These are phyloP conservation scores for Aspergillus kassunensis DNA, from an alignment of 495 filamentous ascomycete genomes.

Conservation along the genomic window DNA sequence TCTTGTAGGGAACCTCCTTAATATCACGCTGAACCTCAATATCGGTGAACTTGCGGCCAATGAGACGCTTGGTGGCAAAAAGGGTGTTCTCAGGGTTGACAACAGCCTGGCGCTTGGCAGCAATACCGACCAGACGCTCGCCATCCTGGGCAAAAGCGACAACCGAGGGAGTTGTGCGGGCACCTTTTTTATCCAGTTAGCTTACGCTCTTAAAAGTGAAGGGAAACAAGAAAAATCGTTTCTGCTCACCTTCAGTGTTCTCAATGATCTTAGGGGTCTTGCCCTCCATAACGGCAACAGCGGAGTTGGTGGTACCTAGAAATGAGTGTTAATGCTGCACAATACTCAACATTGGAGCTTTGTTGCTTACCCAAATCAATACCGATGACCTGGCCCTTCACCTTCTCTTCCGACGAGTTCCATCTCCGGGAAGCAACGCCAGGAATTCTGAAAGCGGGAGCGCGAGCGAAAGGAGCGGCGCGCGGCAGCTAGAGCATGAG, in stretches of 20 bases:
- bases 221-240: slow-evolving; percentile 20
- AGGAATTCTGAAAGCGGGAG: slow-evolving; percentile 53
- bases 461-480: slow-evolving; percentile 43
- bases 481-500: slow-evolving; percentile 41
- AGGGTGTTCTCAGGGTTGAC: slow-evolving; percentile 99
- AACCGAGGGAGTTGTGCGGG: slow-evolving; percentile 93
- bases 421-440: slow-evolving; percentile 63
- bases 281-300: slow-evolving; percentile 96
- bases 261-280: slow-evolving; percentile 94
- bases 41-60: slow-evolving; percentile 97
- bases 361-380: slow-evolving; percentile 87
- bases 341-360: slow-evolving; percentile 3
- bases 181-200: slow-evolving; percentile 51
- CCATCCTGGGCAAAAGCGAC: slow-evolving; percentile 97
- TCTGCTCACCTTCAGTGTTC: slow-evolving; percentile 78
- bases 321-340: slow-evolving; percentile 21
- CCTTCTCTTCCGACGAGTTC: slow-evolving; percentile 85
- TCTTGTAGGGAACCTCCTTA: slow-evolving; percentile 98
- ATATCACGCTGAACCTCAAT: slow-evolving; percentile 95
- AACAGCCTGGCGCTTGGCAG: slow-evolving; percentile 97
- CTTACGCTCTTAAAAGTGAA: background rate
- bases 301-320: slow-evolving; percentile 93
- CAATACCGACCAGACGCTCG: slow-evolving; percentile 95
- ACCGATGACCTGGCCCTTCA: slow-evolving; percentile 95
- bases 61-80: slow-evolving; percentile 99